A percentile compares a stretch with the other conserved stretches of the same genome.
phyloP scores from a whole-genome alignment of 305 asterid genomes.

The Fraxinus baroniana region DNA sequence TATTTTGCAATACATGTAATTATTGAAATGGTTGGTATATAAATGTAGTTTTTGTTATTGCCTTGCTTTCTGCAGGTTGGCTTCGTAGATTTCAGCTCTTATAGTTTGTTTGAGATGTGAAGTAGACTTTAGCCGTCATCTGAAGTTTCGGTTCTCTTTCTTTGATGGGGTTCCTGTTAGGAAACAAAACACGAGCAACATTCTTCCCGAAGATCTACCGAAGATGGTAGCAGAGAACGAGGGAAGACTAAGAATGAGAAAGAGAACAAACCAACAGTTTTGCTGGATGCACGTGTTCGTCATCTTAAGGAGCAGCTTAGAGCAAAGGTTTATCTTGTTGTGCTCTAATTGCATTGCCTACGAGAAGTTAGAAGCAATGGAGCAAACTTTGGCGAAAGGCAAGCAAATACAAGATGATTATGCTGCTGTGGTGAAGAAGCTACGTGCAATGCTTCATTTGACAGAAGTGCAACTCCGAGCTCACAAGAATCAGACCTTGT shows the following conservation, averaged over 20 bases:
- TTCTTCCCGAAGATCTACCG: slow-evolving; percentile 20
- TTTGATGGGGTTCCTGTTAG: slow-evolving; percentile 24
- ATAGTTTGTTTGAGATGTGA: too few species aligned
- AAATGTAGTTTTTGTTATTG: not conserved
- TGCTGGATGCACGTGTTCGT: slow-evolving; percentile 49
- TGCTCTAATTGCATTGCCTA: slow-evolving; percentile 44
- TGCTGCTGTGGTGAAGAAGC: slow-evolving; percentile 64
- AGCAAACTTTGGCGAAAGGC: slow-evolving; percentile 68
- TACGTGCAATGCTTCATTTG: slow-evolving; percentile 47
- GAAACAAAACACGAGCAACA: slow-evolving; percentile 27
- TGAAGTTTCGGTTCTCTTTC: not conserved
- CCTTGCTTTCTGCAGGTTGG: not conserved
- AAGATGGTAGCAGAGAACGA: slow-evolving; percentile 33
- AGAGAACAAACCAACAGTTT: slow-evolving; percentile 19
- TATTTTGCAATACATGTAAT: not conserved
- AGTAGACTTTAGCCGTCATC: not conserved
- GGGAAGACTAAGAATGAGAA: too few species aligned
- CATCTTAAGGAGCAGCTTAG: slow-evolving; percentile 73
- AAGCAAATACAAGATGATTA: slow-evolving; percentile 79
- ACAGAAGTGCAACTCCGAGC: slow-evolving; percentile 18
- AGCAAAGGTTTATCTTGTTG: slow-evolving; percentile 48
- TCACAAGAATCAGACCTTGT: slow-evolving; percentile 74
- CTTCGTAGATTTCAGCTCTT: too few species aligned
- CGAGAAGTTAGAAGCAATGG: slow-evolving; percentile 69
- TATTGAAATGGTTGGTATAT: not conserved